Conservation (phyloP, 768 basidiomycete genomes). For the Russula earlei region DNA sequence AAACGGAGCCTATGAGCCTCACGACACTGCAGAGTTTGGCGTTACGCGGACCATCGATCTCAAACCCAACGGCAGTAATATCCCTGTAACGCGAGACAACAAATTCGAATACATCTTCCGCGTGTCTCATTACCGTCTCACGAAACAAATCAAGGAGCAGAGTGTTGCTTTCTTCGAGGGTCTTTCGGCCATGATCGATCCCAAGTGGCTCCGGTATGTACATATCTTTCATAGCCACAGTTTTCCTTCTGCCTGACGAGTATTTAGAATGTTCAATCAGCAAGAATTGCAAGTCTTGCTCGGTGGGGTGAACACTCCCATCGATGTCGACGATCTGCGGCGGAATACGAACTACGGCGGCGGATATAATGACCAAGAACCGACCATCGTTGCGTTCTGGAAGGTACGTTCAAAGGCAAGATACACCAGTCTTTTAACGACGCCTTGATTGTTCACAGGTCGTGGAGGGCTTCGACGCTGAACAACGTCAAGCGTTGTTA, state of each 20-base stretch:
- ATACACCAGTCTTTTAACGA: neutral
- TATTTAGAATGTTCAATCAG: slow-evolving; percentile 87
- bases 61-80: slow-evolving; percentile 70
- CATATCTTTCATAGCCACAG: neutral
- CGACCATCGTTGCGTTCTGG: slow-evolving; percentile 78
- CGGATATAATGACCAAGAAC: slow-evolving; percentile 57
- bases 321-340: slow-evolving; percentile 76
- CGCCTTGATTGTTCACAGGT: slow-evolving; percentile 38
- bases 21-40: slow-evolving; percentile 61
- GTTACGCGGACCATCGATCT: slow-evolving; percentile 67
- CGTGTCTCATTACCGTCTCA: slow-evolving; percentile 81
- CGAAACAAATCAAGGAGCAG: slow-evolving; percentile 78
- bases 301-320: slow-evolving; percentile 77
- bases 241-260: neutral
- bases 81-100: slow-evolving; percentile 84
- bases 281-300: slow-evolving; percentile 89
- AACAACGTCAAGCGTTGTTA: slow-evolving; percentile 67
- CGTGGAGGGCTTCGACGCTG: slow-evolving; percentile 67
- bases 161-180: slow-evolving; percentile 87
- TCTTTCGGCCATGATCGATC: slow-evolving; percentile 84
- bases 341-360: slow-evolving; percentile 78
- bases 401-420: slow-evolving; percentile 35
- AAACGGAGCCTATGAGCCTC: neutral
- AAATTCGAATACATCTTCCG: slow-evolving; percentile 83
- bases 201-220: slow-evolving; percentile 69